Percentiles rank a stretch among this genome's conserved stretches.
Conservation (phyloP, 2,329 filamentous ascomycete species). For the Rosellinia necatrix region DNA sequence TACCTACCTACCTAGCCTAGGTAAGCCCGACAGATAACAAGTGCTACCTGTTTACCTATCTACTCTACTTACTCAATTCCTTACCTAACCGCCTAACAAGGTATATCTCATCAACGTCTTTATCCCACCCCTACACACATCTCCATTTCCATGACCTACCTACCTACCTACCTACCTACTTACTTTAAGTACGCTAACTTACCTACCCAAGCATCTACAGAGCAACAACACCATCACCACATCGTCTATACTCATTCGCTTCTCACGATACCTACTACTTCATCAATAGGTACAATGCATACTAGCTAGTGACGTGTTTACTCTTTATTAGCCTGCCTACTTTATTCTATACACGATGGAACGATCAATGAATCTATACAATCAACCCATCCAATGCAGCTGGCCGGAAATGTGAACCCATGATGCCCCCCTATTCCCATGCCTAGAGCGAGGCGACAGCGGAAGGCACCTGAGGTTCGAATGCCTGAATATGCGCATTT, state of each 20-base stretch:
- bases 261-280: neutral
- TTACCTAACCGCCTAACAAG: too few relatives aligned
- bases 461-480: conserved; percentile 1
- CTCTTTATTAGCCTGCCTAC: conserved; percentile 12
- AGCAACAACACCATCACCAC: neutral
- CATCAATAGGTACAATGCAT: neutral
- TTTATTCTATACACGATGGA: conserved; percentile 21
- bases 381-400: conserved; percentile 5
- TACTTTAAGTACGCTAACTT: neutral
- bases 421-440: conserved; percentile 17
- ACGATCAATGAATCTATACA: conserved; percentile 17
- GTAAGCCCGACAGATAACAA: too few relatives aligned
- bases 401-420: conserved; percentile 12
- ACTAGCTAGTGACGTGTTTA: conserved; percentile 1
- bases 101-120: neutral
- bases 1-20: too few relatives aligned
- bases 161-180: neutral
- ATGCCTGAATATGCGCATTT: neutral
- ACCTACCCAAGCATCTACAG: too few relatives aligned
- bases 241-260: neutral
- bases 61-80: too few relatives aligned
- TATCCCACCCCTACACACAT: neutral
- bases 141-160: neutral
- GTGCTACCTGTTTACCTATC: too few relatives aligned
- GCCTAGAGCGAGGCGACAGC: too few relatives aligned